Base-by-base conservation (phyloP, 768 basidiomycete species). In the Suillus paluster region DNA sequence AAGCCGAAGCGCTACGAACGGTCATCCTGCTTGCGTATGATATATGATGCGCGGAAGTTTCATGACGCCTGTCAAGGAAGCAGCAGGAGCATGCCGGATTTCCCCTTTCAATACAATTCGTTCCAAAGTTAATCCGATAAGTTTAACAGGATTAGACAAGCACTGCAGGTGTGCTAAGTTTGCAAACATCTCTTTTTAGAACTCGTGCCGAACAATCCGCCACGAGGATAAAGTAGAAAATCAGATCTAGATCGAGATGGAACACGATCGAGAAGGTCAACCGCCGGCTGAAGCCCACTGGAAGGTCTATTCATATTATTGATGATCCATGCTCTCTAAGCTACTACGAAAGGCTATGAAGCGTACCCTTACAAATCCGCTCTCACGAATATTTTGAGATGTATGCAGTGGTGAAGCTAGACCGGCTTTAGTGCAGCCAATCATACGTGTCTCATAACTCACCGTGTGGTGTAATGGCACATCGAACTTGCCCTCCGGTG, bases 361-460 rank as follows among this genome's bases (percentile, higher is more conserved):
- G 19, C 21, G 8, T 36, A 23, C 34, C 21, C 21, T 38, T 19
- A 36, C 38, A 55, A 55, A 55, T 25, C 36, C 10, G 21, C 17
- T 39, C 17, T 55, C 36, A 55, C 36, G 25, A 27, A 30, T 44
- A 44, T 23, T 38, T 38, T 36, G 3, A 7, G 6, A 39, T 23
- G 23, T 4, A 38, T 23, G 17, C 2, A 38, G 5, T 1, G 36
- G 14, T 36, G 34, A 14, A n/a, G 45, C 23, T 21, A 34, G 9
- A 23, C n/a, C 30, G 25, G 36, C 33, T 38, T 49, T 57, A 61
- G 57, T 60, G 53, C 23, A 63, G 3, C 59, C 27, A 67, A 68
- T 61, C 57, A 63, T 36, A 39, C 33, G 17, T 25, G 14, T 50
- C 49, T 25, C 23, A 48, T 66, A 63, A 64, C 65, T 69, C 60